Base-by-base conservation (phyloP, 2,329 filamentous ascomycete species). In the Plectosphaerella cucumerina region DNA sequence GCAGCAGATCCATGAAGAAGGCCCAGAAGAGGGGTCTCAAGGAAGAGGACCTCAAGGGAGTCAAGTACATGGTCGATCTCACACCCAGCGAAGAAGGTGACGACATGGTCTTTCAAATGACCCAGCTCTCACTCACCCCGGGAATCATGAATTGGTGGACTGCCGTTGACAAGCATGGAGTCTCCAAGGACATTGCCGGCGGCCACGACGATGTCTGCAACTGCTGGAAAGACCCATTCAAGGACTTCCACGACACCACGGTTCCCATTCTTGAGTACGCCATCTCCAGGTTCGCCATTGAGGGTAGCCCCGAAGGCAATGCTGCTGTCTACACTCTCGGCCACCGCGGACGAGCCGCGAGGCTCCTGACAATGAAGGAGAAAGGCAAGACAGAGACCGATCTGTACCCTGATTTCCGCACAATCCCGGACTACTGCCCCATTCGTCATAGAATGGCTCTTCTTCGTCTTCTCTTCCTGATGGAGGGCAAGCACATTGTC, bases 401-500 rank as follows among this genome's bases (percentile, higher is more conserved):
- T 11, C 22, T 22, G 15, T 18, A 60, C 3, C 66, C 71, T 1
- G 31, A 50, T 1, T 70, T 61, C 34, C 70, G 71, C 21, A 53
- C 60, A 0, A 71, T 80, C 14, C 66, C 69, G 1, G 84, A 87
- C 56, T 89, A 89, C 62, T 87, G 83, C 44, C 75, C 77, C 1
- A 67, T 82, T 8, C 79, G 86, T 3, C 86, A 89, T 60, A 72
- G 81, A 12, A 78, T 77, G 23, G 78, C 78, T 18, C 81, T 94
- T 33, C 73, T 87, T 44, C 75, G 84, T 1, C 68, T 89, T 1
- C 69, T 89, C 4, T 73, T 80, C 58, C 71, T 77, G 11, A 75
- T 89, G 39, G 73, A 81, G 55, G 78, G 77, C 3, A 70, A 76
- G 3, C 68, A 75, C 26, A 71, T 83, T 1, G 68, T 72, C 1